Base-by-base conservation (phyloP, 2,329 filamentous ascomycete genomes). In the Dactylellina haptotyla region DNA sequence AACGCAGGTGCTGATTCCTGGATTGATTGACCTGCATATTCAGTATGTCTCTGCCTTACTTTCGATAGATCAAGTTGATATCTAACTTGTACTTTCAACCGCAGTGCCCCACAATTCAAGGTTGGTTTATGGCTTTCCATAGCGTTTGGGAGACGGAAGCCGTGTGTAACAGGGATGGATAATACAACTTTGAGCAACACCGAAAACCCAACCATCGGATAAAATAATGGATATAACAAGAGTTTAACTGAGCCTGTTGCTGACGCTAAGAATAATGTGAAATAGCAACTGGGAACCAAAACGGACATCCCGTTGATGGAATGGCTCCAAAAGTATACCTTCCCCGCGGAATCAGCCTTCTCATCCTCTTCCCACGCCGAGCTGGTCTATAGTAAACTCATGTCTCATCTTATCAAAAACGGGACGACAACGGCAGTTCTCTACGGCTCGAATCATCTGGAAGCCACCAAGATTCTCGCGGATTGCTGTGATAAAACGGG, bases 321-420 rank as follows among this genome's bases (percentile, higher is more conserved):
- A 67, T 78, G 77, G 77, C 57, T 78, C 34, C 63, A 75, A 30
- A 74, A 75, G 67, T 72, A 59, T 8, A 90, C 88, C 0, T 90
- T 89, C 76, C 87, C 86, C 1, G 84, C 87, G 75, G 88, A 90
- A 79, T 84, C 87, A 2, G 85, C 84, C 8, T 90, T 89, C 77
- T 76, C 79, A 1, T 85, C 89, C 75, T 77, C 82, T 0, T 79
- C 76, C 0, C 85, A 90, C 76, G 87, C 87, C 0, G 79, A 79
- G 4, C 80, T 80, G 2, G 81, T 85, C 30, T 89, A 89, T 77
- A 77, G 80, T 0, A 78, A 80, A 30, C 84, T 85, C 53, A 84
- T 90, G 4, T 80, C 82, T 1, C 87, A 86, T 1, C 85, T 88
- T 70, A 82, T 91, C 9, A 81, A 83, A 18, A 88, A 90, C 76